Evolutionary conservation across 352 stramenopile species (phyloP).

Genomic region (Phytophthora pini): DNA sequence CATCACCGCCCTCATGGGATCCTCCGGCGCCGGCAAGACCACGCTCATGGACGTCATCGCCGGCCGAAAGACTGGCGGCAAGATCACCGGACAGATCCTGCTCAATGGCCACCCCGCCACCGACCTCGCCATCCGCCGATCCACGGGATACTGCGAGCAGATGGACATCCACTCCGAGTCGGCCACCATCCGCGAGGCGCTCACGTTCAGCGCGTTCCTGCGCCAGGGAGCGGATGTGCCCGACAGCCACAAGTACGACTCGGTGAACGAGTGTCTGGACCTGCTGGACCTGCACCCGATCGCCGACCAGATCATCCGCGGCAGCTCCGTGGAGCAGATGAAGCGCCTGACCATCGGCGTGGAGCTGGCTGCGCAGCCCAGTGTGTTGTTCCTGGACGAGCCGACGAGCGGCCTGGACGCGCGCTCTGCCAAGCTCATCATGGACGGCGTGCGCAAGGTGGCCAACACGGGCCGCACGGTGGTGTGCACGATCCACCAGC

Average conservation of each 20-base stretch:
- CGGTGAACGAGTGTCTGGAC: conserved; percentile 34
- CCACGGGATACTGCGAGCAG: conserved; percentile 69
- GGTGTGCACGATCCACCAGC: conserved; percentile 94
- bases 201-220: conserved; percentile 39
- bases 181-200: conserved; percentile 79
- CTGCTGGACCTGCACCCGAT: conserved; percentile 32
- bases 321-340: conserved; percentile 35
- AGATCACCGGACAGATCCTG: conserved; percentile 17
- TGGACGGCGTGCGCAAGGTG: conserved; percentile 88
- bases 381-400: conserved; percentile 58
- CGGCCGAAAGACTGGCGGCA: conserved; percentile 25
- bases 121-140: conserved; percentile 52
- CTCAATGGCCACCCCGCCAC: conserved; percentile 50
- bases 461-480: conserved; percentile 76
- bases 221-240: conserved; percentile 43
- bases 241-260: conserved; percentile 32
- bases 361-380: conserved; percentile 29
- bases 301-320: conserved; percentile 46
- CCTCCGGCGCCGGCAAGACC: conserved; percentile 23
- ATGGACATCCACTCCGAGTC: conserved; percentile 89
- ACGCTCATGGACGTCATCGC: conserved; percentile 33
- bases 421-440: conserved; percentile 86
- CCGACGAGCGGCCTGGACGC: conserved; percentile 90
- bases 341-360: conserved; percentile 46
- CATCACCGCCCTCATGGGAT: conserved; percentile 29